Base-by-base conservation (phyloP, 2,329 filamentous ascomycete species). In the Pseudogymnoascus verrucosus region DNA sequence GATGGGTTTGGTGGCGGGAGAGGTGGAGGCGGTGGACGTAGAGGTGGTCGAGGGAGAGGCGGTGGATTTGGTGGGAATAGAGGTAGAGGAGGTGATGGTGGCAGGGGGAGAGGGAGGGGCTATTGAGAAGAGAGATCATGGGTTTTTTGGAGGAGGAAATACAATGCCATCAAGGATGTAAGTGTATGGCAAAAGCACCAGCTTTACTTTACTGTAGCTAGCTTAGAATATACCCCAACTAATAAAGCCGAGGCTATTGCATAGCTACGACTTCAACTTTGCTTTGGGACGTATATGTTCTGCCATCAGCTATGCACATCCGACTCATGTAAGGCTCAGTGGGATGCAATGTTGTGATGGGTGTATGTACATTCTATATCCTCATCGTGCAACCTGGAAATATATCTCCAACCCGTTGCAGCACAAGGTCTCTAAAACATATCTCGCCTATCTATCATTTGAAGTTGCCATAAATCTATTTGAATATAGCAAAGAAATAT, bases 1-100 rank as follows among this genome's bases (percentile, higher is more conserved):
- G 64, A 69, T 64, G 71, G 68, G 8, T 68, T 66, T 36, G 65
- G 69, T 10, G 66, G 70, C 4, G 68, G 74, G 3, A 65, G 73
- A 1, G 70, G 70, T 28, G 71, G 74, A 26, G 69, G 72, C 8
- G 67, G 73, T 23, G 66, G 76, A 4, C 64, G 75, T 4, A 70
- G 76, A 16, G 70, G 76, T 11, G 69, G 76, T 2, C 12, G 19
- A 40, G 21, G 26, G 7, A 10, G n/a, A 31, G 51, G 47, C 10
- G 47, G 51, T 4, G 51, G 51, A n/a, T 57, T 57, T 34, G 51
- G 51, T 21, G 51, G 51, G 51, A 57, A 57, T 31, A 34, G 51
- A 57, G 51, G 62, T 1, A 36, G 39, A 28, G 23, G 40, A 47
- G 51, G 19, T 26, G 51, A n/a, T 31, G 21, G 26, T 14, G 12